Conservation (phyloP, 495 filamentous ascomycete species). For the Podospora pseudopauciseta region DNA sequence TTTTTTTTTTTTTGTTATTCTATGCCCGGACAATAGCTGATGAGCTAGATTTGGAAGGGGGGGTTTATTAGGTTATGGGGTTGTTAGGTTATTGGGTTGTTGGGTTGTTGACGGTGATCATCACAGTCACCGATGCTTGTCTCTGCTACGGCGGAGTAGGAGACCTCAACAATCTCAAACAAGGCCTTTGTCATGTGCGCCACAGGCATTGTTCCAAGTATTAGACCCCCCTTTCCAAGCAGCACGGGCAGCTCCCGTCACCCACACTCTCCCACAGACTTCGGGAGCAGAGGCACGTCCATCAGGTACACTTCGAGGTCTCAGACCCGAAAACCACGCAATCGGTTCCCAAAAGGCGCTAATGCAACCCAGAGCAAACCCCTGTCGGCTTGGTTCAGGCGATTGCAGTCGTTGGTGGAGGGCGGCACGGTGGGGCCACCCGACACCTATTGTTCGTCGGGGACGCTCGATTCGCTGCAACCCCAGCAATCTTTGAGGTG, state of each 20-base stretch:
- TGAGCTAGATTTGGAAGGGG: too few relatives aligned
- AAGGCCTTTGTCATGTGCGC: not conserved
- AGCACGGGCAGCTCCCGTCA: not conserved
- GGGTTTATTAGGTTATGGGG: too few relatives aligned
- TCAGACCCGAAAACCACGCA: conserved; percentile 14
- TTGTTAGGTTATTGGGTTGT: too few relatives aligned
- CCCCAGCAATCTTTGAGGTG: not conserved
- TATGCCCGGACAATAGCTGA: too few relatives aligned
- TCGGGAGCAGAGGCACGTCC: too few relatives aligned
- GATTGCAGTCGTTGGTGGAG: not conserved
- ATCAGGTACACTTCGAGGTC: not conserved
- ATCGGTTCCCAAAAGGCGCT: conserved; percentile 19
- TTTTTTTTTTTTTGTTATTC: too few relatives aligned
- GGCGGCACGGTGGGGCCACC: not conserved
- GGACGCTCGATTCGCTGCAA: not conserved
- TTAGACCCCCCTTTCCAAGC: not conserved
- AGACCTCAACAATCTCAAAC: not conserved
- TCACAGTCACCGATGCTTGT: too few relatives aligned
- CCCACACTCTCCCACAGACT: not conserved
- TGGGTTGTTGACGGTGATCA: too few relatives aligned
- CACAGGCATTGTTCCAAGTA: not conserved
- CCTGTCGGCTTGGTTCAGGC: conserved; percentile 8
- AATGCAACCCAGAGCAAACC: conserved; percentile 12
- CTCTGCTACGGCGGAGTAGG: too few relatives aligned
- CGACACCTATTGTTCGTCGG: not conserved